Percentiles rank a stretch among this genome's conserved stretches.
These are phyloP conservation scores for Suhomyces xylopsoci DNA, from an alignment of 805 yeast species.

Conservation along the genomic window DNA sequence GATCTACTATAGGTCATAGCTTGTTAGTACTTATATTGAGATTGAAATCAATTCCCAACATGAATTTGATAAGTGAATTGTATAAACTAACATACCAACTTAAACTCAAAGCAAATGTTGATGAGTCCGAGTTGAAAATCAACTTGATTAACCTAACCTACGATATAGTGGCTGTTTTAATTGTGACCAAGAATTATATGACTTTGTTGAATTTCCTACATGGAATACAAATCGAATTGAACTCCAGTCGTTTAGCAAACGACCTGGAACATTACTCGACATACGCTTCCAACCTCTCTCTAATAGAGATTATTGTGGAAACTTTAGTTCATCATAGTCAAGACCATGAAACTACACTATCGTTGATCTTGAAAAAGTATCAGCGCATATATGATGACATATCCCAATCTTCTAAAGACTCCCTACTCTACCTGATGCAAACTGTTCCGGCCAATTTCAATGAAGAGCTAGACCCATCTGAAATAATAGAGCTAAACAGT, in stretches of 20 bases:
- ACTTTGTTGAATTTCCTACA: constrained; percentile 26
- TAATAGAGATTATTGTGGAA: constrained; percentile 17
- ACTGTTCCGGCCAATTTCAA: constrained; percentile 12
- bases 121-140: constrained; percentile 6
- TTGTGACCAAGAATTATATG: constrained; percentile 27
- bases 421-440: constrained; percentile 12
- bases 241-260: background rate
- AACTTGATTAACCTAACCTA: constrained; percentile 31
- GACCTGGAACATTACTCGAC: constrained; percentile 1
- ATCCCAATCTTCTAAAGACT: constrained; percentile 6
- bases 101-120: constrained; percentile 19
- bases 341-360: background rate
- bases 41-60: constrained; percentile 42
- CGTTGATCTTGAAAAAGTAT: background rate
- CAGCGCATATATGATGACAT: constrained; percentile 5
- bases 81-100: constrained; percentile 36
- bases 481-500: background rate
- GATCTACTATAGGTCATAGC: constrained; percentile 23
- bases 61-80: constrained; percentile 40
- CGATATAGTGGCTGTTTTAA: constrained; percentile 28
- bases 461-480: constrained; percentile 3
- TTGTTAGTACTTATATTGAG: constrained; percentile 34
- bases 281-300: constrained; percentile 20
- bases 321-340: background rate
- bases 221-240: constrained; percentile 15